Evolutionary conservation across 176 grass and related monocot genomes (phyloP), one percentile per base, ranked within the genome.

Genomic region (Aegilops bicornis): DNA sequence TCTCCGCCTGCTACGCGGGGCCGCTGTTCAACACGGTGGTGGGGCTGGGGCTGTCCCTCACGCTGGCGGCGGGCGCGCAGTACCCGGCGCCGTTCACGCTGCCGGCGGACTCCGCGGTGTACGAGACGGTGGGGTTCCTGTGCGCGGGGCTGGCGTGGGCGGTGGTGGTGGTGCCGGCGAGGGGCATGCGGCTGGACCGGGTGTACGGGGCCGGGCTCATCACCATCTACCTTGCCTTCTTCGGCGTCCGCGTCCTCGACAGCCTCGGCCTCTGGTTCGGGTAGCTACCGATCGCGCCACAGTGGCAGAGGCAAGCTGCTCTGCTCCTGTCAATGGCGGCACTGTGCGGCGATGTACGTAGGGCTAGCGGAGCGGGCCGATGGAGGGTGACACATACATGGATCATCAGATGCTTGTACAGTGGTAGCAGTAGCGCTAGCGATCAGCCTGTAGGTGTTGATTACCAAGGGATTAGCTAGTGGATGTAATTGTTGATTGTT

Each of bases 11-110:
- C 86, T 93, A 98, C 27, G 95, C 91, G 0, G 92, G 95, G 8
- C 93, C 91, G 16, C 62, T 98, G 11, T 98, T 98, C 86, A 98
- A 95, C 89, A 99, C 83, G 1, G 66, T 99, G 33, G 88, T 91
- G 0, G 94, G 92, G 6, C 81, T 99, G 3, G 97, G 97, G 4
- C 27, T 96, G 17, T 94, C 97, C 5, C 85, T 99, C n/a, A 42
- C 92, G 37, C 56, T 94, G 39, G 90, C 92, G 1, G 68, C 94
- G 2, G 89, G 77, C 67, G 81, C 86, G 7, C 82, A 58, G 25
- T 87, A 93, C 82, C 97, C 92, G 3, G 2, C 29, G 23, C 81
- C 86, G 29, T 94, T 94, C 48, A 68, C 73, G 54, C 45, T 99
- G 10, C 89, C 94, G 8, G 68, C 16, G 20, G 90, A 82, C 66